These are phyloP conservation scores for Verticillium alfalfae DNA, from an alignment of 2,329 filamentous ascomycete species.

Conservation along the genomic window DNA sequence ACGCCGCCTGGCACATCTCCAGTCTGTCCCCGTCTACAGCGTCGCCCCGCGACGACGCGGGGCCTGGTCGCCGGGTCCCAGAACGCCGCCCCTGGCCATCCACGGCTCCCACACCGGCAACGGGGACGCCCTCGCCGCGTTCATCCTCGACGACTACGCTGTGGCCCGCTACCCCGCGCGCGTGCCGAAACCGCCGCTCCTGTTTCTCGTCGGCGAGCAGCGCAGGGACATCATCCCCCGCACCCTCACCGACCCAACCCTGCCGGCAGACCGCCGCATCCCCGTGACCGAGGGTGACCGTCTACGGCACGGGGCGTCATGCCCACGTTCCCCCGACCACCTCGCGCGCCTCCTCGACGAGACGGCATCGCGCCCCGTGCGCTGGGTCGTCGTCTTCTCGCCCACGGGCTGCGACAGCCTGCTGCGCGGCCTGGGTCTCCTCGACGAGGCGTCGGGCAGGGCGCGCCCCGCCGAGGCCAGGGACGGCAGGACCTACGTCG, in stretches of 20 bases:
- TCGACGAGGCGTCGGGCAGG: conserved; percentile 41
- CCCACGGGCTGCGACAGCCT: conserved; percentile 60
- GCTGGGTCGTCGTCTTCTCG: conserved; percentile 75
- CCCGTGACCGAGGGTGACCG: conserved; percentile 69
- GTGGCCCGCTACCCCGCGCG: conserved; percentile 36
- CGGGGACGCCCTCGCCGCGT: conserved; percentile 71
- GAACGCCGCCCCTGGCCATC: conserved; percentile 50
- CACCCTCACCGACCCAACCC: conserved; percentile 56
- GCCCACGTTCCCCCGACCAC: conserved; percentile 66
- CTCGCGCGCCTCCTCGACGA: conserved; percentile 49
- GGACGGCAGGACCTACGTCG: conserved; percentile 54
- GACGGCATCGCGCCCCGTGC: conserved; percentile 31
- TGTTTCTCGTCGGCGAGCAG: conserved; percentile 90
- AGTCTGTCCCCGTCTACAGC: conserved; percentile 62
- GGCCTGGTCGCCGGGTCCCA: conserved; percentile 56
- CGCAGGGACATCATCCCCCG: conserved; percentile 85
- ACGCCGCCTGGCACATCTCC: conserved; percentile 40
- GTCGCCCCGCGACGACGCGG: conserved; percentile 74
- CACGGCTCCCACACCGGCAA: conserved; percentile 80
- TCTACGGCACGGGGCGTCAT: conserved; percentile 83
- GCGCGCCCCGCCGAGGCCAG: conserved; percentile 15
- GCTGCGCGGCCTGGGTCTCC: conserved; percentile 45
- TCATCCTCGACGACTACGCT: conserved; percentile 74
- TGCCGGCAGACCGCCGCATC: conserved; percentile 49
- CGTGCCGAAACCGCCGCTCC: conserved; percentile 52